Conservation (phyloP, 345 rosid genomes). For the Hibiscus syriacus region DNA sequence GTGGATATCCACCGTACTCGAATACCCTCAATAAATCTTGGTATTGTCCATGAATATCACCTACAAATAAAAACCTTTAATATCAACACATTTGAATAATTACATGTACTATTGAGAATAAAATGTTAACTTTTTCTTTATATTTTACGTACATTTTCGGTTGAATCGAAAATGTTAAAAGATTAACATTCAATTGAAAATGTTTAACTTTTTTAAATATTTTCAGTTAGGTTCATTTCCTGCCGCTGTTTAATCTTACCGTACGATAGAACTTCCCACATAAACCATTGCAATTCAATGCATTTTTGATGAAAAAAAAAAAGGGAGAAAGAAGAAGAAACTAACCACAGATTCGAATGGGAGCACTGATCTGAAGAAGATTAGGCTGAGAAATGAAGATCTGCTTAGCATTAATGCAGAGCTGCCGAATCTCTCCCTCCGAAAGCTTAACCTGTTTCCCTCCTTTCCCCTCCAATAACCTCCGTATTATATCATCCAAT, state of each 20-base stretch:
- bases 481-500: constrained; percentile 85
- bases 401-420: constrained; percentile 89
- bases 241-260: too few species aligned
- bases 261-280: too few species aligned
- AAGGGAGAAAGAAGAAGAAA: constrained; percentile 13
- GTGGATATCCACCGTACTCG: constrained; percentile 88
- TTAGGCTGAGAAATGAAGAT: constrained; percentile 79
- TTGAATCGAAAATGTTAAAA: too few species aligned
- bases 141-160: too few species aligned
- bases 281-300: background rate
- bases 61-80: constrained; percentile 25
- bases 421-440: constrained; percentile 97
- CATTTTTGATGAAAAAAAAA: background rate
- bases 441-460: constrained; percentile 96
- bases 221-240: too few species aligned
- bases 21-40: constrained; percentile 88
- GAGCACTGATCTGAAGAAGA: constrained; percentile 80
- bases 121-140: too few species aligned
- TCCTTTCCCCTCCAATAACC: constrained; percentile 88
- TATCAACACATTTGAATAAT: background rate
- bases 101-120: too few species aligned
- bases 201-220: too few species aligned
- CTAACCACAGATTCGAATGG: constrained; percentile 84
- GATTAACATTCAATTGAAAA: too few species aligned
- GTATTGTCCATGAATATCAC: constrained; percentile 94